A percentile compares a stretch with the other conserved stretches of the same genome.
Evolutionary conservation across 2,329 filamentous ascomycete species (phyloP).

Genomic region (Ascochyta pisi): DNA sequence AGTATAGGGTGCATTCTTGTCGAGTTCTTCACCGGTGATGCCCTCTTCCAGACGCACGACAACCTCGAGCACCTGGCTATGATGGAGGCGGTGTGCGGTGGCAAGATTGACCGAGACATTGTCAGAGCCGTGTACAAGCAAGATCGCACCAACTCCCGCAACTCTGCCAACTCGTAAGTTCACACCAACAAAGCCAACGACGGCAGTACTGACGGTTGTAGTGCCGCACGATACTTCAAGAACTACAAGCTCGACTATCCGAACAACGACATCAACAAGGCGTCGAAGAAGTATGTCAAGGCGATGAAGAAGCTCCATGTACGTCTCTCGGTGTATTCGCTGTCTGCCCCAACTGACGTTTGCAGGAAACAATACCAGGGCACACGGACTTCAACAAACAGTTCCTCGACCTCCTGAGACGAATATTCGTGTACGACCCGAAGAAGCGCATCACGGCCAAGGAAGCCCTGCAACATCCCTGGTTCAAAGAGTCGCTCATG

Average conservation of each 20-base stretch:
- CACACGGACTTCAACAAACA: slow-evolving; percentile 66
- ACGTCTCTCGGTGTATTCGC: slow-evolving; percentile 36
- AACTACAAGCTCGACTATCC: slow-evolving; percentile 68
- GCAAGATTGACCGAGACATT: slow-evolving; percentile 62
- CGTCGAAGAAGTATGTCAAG: slow-evolving; percentile 70
- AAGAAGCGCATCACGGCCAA: slow-evolving; percentile 70
- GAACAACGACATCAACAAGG: slow-evolving; percentile 66
- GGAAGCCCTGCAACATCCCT: slow-evolving; percentile 69
- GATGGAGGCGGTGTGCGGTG: slow-evolving; percentile 70
- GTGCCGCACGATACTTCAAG: slow-evolving; percentile 59
- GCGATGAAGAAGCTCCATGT: slow-evolving; percentile 70
- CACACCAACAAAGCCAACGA: neutral
- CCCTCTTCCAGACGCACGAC: slow-evolving; percentile 72
- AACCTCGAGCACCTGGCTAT: slow-evolving; percentile 72
- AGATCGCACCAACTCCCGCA: slow-evolving; percentile 56
- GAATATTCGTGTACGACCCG: slow-evolving; percentile 72
- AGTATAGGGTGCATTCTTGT: slow-evolving; percentile 73
- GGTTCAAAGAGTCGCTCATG: slow-evolving; percentile 69
- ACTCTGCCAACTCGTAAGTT: slow-evolving; percentile 63
- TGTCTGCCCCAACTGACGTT: slow-evolving; percentile 17
- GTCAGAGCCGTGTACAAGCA: slow-evolving; percentile 61
- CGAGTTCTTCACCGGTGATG: slow-evolving; percentile 72
- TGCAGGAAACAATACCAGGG: slow-evolving; percentile 67
- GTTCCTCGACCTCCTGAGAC: slow-evolving; percentile 67
- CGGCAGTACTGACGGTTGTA: slow-evolving; percentile 38